A percentile compares a stretch with the other conserved stretches of the same genome.
Evolutionary conservation across 768 basidiomycete genomes (phyloP).

Genomic region (Cystobasidium onofrii): DNA sequence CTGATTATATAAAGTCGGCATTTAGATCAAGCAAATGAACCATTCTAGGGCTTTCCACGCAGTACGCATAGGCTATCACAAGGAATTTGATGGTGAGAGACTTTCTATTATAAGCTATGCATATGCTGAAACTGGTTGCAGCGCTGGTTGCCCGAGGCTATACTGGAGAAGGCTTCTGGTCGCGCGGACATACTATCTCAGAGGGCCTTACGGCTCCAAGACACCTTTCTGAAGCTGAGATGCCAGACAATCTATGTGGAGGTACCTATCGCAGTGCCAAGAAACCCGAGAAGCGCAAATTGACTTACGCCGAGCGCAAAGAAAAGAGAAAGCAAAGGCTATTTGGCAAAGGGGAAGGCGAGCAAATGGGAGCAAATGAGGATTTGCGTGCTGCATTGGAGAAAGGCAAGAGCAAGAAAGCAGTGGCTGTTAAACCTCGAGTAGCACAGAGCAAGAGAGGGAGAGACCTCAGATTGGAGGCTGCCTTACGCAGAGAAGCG

Average conservation of each 20-base stretch:
- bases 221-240: conserved; percentile 4
- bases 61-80: conserved; percentile 15
- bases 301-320: conserved; percentile 22
- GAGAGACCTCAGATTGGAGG: conserved; percentile 16
- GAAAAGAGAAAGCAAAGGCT: conserved; percentile 19
- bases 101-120: too few species aligned
- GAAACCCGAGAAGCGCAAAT: conserved; percentile 21
- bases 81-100: conserved; percentile 27
- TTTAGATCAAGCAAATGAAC: conserved; percentile 31
- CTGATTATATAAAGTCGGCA: background rate
- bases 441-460: conserved; percentile 28
- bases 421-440: background rate
- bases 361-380: background rate
- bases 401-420: conserved; percentile 20
- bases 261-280: conserved; percentile 16
- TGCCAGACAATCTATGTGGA: conserved; percentile 19
- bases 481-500: background rate
- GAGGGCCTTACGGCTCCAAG: conserved; percentile 9
- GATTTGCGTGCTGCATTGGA: background rate
- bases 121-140: background rate
- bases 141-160: conserved; percentile 12
- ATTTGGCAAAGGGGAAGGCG: conserved; percentile 23
- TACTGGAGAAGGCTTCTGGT: conserved; percentile 30
- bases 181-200: conserved; percentile 9
- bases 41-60: conserved; percentile 21